phyloP scores from a whole-genome alignment of 768 basidiomycete species.

The Gyrodon lividus region DNA sequence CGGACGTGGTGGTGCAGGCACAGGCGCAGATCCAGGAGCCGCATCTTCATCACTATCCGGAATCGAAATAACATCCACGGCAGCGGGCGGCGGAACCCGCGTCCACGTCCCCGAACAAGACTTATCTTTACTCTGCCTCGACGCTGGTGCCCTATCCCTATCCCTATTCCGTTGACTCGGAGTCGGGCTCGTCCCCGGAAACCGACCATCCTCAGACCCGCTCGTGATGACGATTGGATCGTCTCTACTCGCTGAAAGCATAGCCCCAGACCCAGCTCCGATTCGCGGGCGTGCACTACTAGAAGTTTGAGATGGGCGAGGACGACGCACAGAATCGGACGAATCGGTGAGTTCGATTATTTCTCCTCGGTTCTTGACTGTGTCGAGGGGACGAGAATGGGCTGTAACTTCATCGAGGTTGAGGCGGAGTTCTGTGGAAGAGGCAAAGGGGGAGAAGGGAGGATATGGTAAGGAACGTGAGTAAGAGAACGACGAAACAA shows the following conservation, averaged over 20 bases:
- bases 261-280: not conserved
- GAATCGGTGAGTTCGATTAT: slow-evolving; percentile 27
- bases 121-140: not conserved
- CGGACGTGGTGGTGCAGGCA: not conserved
- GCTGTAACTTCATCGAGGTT: slow-evolving; percentile 6
- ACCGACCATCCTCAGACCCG: slow-evolving; percentile 16
- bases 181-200: not conserved
- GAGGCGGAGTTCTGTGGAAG: slow-evolving; percentile 14
- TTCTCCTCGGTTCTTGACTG: slow-evolving; percentile 8
- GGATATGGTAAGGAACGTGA: not conserved
- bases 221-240: slow-evolving; percentile 28
- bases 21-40: not conserved
- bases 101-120: not conserved
- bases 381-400: slow-evolving; percentile 10
- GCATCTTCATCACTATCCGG: slow-evolving; percentile 25
- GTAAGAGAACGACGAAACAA: not conserved
- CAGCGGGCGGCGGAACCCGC: slow-evolving; percentile 4
- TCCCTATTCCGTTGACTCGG: slow-evolving; percentile 1
- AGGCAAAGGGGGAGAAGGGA: not conserved
- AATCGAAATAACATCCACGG: slow-evolving; percentile 29
- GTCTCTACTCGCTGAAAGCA: not conserved
- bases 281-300: not conserved
- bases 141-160: not conserved
- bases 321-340: slow-evolving; percentile 7
- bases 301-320: slow-evolving; percentile 2